Evolutionary conservation across 2,329 filamentous ascomycete species (phyloP), one percentile per base, ranked within the genome.

Genomic region (Dendrostoma leiphaemia): DNA sequence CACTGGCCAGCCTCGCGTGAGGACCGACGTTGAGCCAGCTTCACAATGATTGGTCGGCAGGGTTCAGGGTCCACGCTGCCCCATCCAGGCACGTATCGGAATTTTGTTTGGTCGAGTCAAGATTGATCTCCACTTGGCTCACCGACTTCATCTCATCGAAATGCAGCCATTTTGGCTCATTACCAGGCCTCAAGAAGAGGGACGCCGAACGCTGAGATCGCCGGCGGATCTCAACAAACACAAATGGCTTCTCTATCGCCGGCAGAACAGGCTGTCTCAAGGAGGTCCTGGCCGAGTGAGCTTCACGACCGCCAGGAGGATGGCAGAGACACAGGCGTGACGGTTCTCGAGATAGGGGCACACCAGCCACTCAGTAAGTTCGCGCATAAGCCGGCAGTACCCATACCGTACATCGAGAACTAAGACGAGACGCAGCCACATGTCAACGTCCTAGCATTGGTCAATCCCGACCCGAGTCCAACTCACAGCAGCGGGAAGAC

Each of bases 301-400:
- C 23, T 35, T 38, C 37, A 54, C 41, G 51, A 54, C 41, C 34
- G 37, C 41, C 51, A 49, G 51, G 49, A 51, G 54, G 21, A 48
- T 41, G 47, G 31, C 7, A 21, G 37, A 21, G 41, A 34, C 12
- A 48, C 46, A 13, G 54, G 43, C 19, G 47, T 57, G 21, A 54
- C 51, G 12, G 40, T 57, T 34, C 51, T 57, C 37, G 51, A 57
- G 15, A 46, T 57, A 32, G 54, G 54, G 35, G 54, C 46, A n/a
- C 54, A 49, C 17, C 37, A 38, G 44, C 45, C 46, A 21, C 47
- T 53, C 38, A 46, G 54, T 57, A 35, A 57, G 44, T 57, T 35
- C 21, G 10, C 37, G 40, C 47, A 21, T 34, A 32, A 28, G 21
- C 31, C 43, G 37, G 19, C 29, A 31, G 26, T 34, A 32, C 45